Evolutionary conservation across 2,329 filamentous ascomycete genomes (phyloP).

Genomic region (Apiospora marii): DNA sequence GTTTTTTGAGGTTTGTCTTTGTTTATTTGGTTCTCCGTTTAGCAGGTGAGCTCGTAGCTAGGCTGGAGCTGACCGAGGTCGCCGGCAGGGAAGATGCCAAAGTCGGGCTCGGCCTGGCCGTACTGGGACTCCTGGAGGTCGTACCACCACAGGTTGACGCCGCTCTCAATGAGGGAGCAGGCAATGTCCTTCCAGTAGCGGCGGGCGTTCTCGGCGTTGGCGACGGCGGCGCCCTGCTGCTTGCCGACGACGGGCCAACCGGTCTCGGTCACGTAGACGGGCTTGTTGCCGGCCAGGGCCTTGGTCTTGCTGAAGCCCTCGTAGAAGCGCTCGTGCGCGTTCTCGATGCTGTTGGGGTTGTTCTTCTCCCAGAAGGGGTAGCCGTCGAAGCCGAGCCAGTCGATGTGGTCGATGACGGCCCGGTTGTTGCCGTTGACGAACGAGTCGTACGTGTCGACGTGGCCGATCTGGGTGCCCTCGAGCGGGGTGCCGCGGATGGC

Average conservation of each 20-base stretch:
- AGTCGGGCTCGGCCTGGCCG: constrained; percentile 43
- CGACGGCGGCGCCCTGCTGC: constrained; percentile 52
- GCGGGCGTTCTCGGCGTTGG: constrained; percentile 55
- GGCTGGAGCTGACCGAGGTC: constrained; percentile 40
- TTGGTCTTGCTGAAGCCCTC: constrained; percentile 43
- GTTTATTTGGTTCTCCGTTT: background rate
- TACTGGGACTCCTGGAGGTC: constrained; percentile 46
- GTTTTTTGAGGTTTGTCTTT: background rate
- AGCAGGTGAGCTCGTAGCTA: constrained; percentile 38
- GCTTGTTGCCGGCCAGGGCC: constrained; percentile 50
- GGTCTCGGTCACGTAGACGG: constrained; percentile 61
- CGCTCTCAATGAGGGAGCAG: constrained; percentile 38
- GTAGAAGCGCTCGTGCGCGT: constrained; percentile 53
- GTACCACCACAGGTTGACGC: constrained; percentile 48
- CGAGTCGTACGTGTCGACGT: constrained; percentile 64
- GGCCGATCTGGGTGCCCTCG: constrained; percentile 52
- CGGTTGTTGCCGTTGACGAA: constrained; percentile 59
- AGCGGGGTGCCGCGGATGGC: constrained; percentile 51
- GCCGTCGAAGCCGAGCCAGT: constrained; percentile 62
- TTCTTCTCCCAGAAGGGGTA: constrained; percentile 62
- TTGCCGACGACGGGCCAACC: constrained; percentile 63
- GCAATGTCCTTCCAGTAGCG: constrained; percentile 44
- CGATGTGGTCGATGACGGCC: constrained; percentile 57
- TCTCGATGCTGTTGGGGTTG: constrained; percentile 51
- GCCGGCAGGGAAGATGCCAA: constrained; percentile 46